These are phyloP conservation scores for Sechiopsis laciniata DNA, from an alignment of 306 rosid species.

Conservation along the genomic window DNA sequence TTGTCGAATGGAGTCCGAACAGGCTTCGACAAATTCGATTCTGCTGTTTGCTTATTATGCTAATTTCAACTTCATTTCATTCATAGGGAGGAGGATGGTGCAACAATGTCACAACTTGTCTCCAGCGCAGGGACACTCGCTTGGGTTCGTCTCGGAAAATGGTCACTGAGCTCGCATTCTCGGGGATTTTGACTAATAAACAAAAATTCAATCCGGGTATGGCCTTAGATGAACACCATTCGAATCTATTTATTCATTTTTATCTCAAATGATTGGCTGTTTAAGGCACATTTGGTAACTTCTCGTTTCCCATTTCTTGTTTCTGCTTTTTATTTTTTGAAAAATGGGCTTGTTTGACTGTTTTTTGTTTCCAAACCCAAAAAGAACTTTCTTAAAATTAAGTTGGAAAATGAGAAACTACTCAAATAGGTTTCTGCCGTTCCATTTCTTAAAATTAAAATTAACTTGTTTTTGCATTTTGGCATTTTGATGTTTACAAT, in stretches of 20 bases:
- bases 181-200: constrained; percentile 60
- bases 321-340: too few species aligned
- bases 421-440: too few species aligned
- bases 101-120: constrained; percentile 80
- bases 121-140: constrained; percentile 57
- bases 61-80: constrained; percentile 24
- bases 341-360: too few species aligned
- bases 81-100: constrained; percentile 98
- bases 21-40: background rate
- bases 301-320: too few species aligned
- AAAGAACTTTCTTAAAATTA: too few species aligned
- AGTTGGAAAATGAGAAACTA: too few species aligned
- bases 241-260: background rate
- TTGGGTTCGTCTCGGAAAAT: constrained; percentile 77
- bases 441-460: too few species aligned
- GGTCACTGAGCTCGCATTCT: constrained; percentile 55
- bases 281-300: background rate
- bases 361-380: too few species aligned
- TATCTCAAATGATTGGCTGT: background rate
- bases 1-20: background rate
- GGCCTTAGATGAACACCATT: background rate
- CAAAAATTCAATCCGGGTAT: constrained; percentile 69
- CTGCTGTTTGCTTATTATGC: background rate
- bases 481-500: too few species aligned
- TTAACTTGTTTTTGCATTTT: too few species aligned